These are phyloP conservation scores for Orychophragmus violaceus DNA, from an alignment of 345 rosid genomes.

Conservation along the genomic window DNA sequence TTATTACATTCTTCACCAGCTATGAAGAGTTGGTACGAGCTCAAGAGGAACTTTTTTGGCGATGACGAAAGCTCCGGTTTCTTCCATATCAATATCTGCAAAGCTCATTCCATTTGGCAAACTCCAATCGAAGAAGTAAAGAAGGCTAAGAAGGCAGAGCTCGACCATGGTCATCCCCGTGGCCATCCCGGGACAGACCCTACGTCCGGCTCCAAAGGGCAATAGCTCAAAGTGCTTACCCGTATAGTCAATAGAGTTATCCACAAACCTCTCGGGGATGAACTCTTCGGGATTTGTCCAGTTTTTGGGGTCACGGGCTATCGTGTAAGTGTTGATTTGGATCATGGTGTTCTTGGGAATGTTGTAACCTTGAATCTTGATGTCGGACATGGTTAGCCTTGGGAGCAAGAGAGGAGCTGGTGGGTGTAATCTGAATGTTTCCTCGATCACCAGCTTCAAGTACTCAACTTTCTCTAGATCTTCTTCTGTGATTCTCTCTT, in stretches of 20 bases:
- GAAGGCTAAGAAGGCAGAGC: constrained; percentile 22
- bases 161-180: constrained; percentile 9
- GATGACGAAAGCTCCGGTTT: not conserved
- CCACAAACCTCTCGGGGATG: constrained; percentile 36
- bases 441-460: constrained; percentile 17
- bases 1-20: not conserved
- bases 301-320: constrained; percentile 38
- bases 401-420: constrained; percentile 19
- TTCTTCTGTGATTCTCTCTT: constrained; percentile 22
- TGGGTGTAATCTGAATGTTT: constrained; percentile 23
- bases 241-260: constrained; percentile 28
- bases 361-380: constrained; percentile 14
- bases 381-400: constrained; percentile 15
- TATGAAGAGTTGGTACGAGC: constrained; percentile 1
- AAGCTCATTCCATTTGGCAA: constrained; percentile 3
- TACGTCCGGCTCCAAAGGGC: constrained; percentile 44
- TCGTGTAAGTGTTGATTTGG: constrained; percentile 41
- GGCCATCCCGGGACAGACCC: constrained; percentile 24
- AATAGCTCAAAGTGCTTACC: constrained; percentile 42
- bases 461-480: constrained; percentile 14
- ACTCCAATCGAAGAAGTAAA: constrained; percentile 23
- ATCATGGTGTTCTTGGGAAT: constrained; percentile 17
- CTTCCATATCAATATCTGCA: constrained; percentile 14
- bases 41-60: constrained; percentile 10
- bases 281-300: constrained; percentile 40